A percentile compares a stretch with the other conserved stretches of the same genome.
phyloP scores from a whole-genome alignment of 2,329 filamentous ascomycete species.

The Fusarium mexicanum region DNA sequence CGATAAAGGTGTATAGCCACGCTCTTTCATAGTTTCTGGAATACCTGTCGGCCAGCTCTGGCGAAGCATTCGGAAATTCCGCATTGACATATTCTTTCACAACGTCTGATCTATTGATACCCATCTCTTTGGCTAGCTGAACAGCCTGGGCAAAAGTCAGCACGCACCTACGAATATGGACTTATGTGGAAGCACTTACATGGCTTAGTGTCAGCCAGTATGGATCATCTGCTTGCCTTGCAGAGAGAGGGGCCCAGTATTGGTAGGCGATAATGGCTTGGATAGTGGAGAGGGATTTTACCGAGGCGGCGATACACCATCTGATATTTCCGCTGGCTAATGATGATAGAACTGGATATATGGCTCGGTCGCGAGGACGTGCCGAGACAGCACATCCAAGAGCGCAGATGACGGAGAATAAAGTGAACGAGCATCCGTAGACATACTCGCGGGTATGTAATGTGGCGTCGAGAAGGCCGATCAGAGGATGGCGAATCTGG shows the following conservation, averaged over 20 bases:
- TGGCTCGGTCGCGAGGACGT: conserved; percentile 9
- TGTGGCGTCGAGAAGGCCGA: conserved; percentile 5
- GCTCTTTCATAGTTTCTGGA: conserved; percentile 12
- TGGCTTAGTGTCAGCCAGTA: conserved; percentile 3
- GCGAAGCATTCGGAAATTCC: background rate
- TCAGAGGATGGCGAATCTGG: conserved; percentile 5
- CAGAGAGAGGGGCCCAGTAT: conserved; percentile 1
- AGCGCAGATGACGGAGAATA: conserved; percentile 12
- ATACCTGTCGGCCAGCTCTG: background rate
- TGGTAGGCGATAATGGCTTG: conserved; percentile 13
- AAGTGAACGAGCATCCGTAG: conserved; percentile 5
- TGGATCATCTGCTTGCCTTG: conserved; percentile 5
- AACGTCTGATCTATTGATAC: background rate
- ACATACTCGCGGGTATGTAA: conserved; percentile 11
- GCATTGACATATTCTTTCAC: conserved; percentile 6
- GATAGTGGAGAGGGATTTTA: conserved; percentile 1
- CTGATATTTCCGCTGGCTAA: background rate
- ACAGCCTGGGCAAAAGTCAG: background rate
- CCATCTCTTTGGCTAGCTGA: conserved; percentile 7
- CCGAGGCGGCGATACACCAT: conserved; percentile 7
- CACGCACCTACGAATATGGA: fast-evolving
- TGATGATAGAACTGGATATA: background rate
- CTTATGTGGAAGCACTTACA: background rate
- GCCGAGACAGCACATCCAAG: conserved; percentile 4
- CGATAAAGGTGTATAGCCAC: conserved; percentile 1